A percentile compares a stretch with the other conserved stretches of the same genome.
Evolutionary conservation across 768 basidiomycete genomes (phyloP).

Genomic region (Lentinula sp.): DNA sequence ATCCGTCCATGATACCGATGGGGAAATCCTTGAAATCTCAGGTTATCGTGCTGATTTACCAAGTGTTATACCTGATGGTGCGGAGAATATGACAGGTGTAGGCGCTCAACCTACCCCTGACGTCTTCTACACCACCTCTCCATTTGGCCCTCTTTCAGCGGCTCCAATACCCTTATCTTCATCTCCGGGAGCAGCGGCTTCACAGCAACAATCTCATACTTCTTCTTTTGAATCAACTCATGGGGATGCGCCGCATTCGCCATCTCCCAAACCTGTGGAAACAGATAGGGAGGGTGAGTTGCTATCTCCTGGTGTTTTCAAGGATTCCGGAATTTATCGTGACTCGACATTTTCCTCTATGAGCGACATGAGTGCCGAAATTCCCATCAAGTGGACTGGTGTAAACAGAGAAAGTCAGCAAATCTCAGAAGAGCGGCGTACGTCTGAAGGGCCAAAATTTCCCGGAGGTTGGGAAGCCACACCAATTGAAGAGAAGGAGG

Average conservation of each 20-base stretch:
- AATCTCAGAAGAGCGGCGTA: slow-evolving; percentile 12
- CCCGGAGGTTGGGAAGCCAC: slow-evolving; percentile 53
- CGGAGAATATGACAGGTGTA: slow-evolving; percentile 63
- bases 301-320: not conserved
- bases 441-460: slow-evolving; percentile 26
- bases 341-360: slow-evolving; percentile 57
- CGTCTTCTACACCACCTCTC: slow-evolving; percentile 26
- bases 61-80: slow-evolving; percentile 44
- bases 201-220: not conserved
- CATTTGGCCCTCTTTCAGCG: slow-evolving; percentile 12
- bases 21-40: slow-evolving; percentile 11
- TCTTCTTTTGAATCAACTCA: not conserved
- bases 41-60: slow-evolving; percentile 39
- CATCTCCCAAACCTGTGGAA: not conserved
- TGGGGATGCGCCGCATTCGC: not conserved
- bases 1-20: slow-evolving; percentile 38
- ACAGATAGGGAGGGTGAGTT: not conserved
- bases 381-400: slow-evolving; percentile 63
- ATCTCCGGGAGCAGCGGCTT: not conserved
- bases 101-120: slow-evolving; percentile 32
- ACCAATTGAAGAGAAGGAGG: slow-evolving; percentile 41
- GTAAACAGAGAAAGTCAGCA: slow-evolving; percentile 6
- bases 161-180: not conserved
- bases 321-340: slow-evolving; percentile 55
- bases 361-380: slow-evolving; percentile 39